Conservation (phyloP, 2,329 filamentous ascomycete species). For the Epicoccum nigrum region DNA sequence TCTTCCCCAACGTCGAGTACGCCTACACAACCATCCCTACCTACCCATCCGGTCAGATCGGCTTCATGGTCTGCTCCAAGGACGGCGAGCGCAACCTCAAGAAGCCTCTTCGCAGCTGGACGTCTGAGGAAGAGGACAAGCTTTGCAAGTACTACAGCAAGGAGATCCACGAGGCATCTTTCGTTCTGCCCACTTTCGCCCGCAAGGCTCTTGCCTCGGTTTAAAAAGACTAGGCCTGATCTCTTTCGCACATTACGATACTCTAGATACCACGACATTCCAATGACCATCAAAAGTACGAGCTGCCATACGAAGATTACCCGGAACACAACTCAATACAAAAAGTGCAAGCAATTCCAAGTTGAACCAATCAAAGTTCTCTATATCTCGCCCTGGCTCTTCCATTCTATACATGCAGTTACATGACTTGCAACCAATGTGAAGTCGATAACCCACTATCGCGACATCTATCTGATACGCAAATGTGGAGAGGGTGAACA, state of each 20-base stretch:
- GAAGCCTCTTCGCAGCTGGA: conserved; percentile 82
- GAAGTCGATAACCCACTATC: neutral
- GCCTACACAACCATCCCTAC: conserved; percentile 99
- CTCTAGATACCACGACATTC: conserved; percentile 43
- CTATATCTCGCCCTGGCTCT: neutral
- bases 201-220: conserved; percentile 65
- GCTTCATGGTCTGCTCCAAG: conserved; percentile 99
- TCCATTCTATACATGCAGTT: neutral
- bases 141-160: conserved; percentile 97
- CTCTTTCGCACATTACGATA: conserved; percentile 25
- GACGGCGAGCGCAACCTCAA: conserved; percentile 82
- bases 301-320: conserved; percentile 14
- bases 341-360: neutral
- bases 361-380: neutral
- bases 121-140: conserved; percentile 86
- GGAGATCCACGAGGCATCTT: conserved; percentile 93
- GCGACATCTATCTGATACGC: neutral
- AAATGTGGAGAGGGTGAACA: neutral
- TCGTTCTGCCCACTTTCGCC: conserved; percentile 92
- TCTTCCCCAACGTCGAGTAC: conserved; percentile 98
- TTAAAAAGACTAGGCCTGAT: conserved; percentile 5
- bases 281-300: conserved; percentile 32
- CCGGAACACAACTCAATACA: neutral
- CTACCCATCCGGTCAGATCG: conserved; percentile 98
- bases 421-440: neutral